Percentiles rank a stretch among this genome's conserved stretches.
These are phyloP conservation scores for Russula vinacea DNA, from an alignment of 768 basidiomycete genomes.

Conservation along the genomic window DNA sequence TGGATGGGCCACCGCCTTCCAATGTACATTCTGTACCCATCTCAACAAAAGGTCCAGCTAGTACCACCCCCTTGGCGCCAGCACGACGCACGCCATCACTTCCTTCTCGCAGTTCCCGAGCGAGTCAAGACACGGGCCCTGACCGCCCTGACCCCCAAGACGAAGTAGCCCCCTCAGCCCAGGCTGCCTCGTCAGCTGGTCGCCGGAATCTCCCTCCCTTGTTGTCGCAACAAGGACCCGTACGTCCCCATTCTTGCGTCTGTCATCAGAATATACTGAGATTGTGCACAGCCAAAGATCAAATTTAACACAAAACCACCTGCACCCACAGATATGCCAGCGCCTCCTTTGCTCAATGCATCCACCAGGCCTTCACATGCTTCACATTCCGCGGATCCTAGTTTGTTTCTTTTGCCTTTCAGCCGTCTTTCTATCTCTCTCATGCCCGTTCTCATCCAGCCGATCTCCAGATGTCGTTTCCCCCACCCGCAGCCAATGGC, in stretches of 20 bases:
- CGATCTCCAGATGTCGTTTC: conserved; percentile 38
- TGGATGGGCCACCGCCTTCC: conserved; percentile 31
- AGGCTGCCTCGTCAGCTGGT: neutral
- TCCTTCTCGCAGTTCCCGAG: neutral
- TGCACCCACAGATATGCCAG: neutral
- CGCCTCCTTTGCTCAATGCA: neutral
- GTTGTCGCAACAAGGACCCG: conserved; percentile 15
- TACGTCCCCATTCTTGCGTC: neutral
- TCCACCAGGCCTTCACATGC: neutral
- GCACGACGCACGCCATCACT: conserved; percentile 1
- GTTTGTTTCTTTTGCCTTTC: neutral
- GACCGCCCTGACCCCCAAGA: neutral
- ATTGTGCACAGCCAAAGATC: conserved; percentile 22
- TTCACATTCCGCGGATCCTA: neutral
- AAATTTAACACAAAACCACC: conserved; percentile 23
- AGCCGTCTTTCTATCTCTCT: neutral
- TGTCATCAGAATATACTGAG: neutral
- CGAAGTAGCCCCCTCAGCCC: neutral
- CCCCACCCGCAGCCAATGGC: conserved; percentile 37
- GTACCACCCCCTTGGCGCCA: neutral
- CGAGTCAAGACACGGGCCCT: neutral
- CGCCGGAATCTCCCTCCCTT: conserved; percentile 19
- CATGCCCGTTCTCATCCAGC: neutral
- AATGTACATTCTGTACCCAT: neutral
- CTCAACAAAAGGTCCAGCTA: neutral